Evolutionary conservation across 768 basidiomycete genomes (phyloP), one percentile per base, ranked within the genome.

Genomic region (Leccinellum luteum): DNA sequence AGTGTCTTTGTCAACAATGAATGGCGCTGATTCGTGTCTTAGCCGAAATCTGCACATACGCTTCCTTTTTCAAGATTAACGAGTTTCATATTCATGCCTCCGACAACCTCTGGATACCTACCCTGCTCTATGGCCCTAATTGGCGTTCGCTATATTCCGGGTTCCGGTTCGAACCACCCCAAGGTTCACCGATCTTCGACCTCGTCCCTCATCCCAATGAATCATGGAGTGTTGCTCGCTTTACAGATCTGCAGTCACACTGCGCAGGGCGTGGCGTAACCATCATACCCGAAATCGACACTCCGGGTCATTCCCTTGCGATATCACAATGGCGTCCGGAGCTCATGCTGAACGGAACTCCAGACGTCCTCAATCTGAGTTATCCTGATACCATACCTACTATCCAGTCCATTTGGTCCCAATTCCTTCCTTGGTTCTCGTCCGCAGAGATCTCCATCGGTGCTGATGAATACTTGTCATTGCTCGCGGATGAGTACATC

Each of bases 241-340:
- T 78, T 59, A 43, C 57, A 31, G 55, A 60, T 19, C 61, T 79
- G 47, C 78, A 79, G 55, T 63, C 67, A 17, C 73, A 65, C 6
- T 80, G 79, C 44, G 60, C 75, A 3, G 59, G 60, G 1, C 75
- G 68, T 41, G 78, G 78, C 2, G 66, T 80, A 6, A 68, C 71
- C 2, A 58, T 79, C 41, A 59, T 79, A 2, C 79, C 78, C 2
- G 79, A 79, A 58, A 71, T 80, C 43, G 78, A 80, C 57, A 76
- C 75, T 2, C 73, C 76, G 8, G 79, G 73, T 0, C 79, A 81
- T 60, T 75, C 78, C 7, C 69, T 80, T 27, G 74, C 71, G 5
- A 75, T 79, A 54, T 74, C 75, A 19, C 75, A 79, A 55, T 80
- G 78, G 79, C 78, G 72, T 45, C 78, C 78, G 9, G 69, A 78